phyloP scores from a whole-genome alignment of 2,329 filamentous ascomycete genomes.

The Pleurostoma richardsiae region DNA sequence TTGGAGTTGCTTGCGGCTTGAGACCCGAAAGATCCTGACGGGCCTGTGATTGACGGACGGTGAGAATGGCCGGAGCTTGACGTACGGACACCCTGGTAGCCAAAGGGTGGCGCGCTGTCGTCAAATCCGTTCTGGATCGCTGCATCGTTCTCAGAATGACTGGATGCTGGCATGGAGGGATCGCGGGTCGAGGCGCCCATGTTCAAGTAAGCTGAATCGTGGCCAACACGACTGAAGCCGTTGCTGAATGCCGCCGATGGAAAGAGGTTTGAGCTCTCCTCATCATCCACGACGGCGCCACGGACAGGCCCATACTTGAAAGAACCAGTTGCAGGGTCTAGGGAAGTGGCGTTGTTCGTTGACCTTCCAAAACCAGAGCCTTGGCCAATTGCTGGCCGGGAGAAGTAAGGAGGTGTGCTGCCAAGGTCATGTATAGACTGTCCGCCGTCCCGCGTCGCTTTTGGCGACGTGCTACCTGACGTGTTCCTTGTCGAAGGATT shows the following conservation, averaged over 20 bases:
- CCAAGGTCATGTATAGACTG: conserved; percentile 33
- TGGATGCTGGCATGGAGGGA: conserved; percentile 41
- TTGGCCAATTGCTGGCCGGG: conserved; percentile 41
- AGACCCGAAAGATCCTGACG: conserved; percentile 41
- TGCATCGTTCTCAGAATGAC: conserved; percentile 37
- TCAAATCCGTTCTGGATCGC: conserved; percentile 2
- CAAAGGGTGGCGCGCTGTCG: conserved; percentile 18
- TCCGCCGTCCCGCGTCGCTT: conserved; percentile 44
- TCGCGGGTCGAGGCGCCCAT: conserved; percentile 40
- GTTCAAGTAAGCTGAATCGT: conserved; percentile 36
- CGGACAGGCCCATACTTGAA: conserved; percentile 27
- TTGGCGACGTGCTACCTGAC: conserved; percentile 54
- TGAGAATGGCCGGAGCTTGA: conserved; percentile 29
- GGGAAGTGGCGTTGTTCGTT: conserved; percentile 28
- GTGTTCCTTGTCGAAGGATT: conserved; percentile 34
- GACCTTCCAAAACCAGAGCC: conserved; percentile 23
- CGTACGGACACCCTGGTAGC: conserved; percentile 27
- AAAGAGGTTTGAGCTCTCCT: conserved; percentile 20
- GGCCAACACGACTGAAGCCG: conserved; percentile 23
- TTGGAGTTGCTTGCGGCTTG: conserved; percentile 38
- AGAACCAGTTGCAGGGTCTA: conserved; percentile 38
- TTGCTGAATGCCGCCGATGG: conserved; percentile 12
- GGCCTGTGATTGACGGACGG: conserved; percentile 34
- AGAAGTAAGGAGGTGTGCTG: conserved; percentile 39
- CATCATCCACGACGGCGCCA: conserved; percentile 33